Evolutionary conservation across 2,329 filamentous ascomycete species (phyloP).

Genomic region (Dactylonectria macrodidyma): DNA sequence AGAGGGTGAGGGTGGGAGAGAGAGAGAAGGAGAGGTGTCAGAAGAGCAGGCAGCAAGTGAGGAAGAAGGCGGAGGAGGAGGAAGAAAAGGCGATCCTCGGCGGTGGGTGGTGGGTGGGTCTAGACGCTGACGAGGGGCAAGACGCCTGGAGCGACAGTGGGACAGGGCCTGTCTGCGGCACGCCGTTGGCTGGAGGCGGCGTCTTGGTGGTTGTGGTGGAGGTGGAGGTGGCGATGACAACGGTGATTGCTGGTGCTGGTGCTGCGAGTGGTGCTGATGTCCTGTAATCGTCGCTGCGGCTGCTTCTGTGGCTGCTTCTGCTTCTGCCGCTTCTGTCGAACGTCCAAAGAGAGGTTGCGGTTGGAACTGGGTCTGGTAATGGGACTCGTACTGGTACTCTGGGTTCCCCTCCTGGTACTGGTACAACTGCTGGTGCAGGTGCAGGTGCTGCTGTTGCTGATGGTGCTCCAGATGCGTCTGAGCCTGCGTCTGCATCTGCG

Average conservation of each 20-base stretch:
- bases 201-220: constrained; percentile 38
- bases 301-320: constrained; percentile 18
- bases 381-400: constrained; percentile 17
- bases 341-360: constrained; percentile 21
- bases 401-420: constrained; percentile 3
- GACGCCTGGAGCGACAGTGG: constrained; percentile 44
- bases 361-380: constrained; percentile 18
- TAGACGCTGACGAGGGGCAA: constrained; percentile 47
- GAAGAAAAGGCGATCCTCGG: constrained; percentile 50
- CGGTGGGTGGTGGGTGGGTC: constrained; percentile 45
- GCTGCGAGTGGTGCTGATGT: constrained; percentile 31
- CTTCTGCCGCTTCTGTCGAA: constrained; percentile 27
- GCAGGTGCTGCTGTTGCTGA: constrained; percentile 7
- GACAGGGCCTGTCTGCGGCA: constrained; percentile 45
- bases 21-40: constrained; percentile 38
- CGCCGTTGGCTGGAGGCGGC: constrained; percentile 46
- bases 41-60: constrained; percentile 43
- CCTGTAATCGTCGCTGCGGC: constrained; percentile 9
- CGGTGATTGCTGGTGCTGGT: constrained; percentile 26
- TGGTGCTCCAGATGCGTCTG: constrained; percentile 5
- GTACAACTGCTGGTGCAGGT: constrained; percentile 12
- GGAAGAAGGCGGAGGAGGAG: constrained; percentile 48
- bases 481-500: background rate
- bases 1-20: constrained; percentile 36
- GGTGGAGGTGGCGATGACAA: constrained; percentile 39